A percentile compares a stretch with the other conserved stretches of the same genome.
These are phyloP conservation scores for Aureobasidium mangrovei DNA, from an alignment of 2,329 filamentous ascomycete genomes.

Conservation along the genomic window DNA sequence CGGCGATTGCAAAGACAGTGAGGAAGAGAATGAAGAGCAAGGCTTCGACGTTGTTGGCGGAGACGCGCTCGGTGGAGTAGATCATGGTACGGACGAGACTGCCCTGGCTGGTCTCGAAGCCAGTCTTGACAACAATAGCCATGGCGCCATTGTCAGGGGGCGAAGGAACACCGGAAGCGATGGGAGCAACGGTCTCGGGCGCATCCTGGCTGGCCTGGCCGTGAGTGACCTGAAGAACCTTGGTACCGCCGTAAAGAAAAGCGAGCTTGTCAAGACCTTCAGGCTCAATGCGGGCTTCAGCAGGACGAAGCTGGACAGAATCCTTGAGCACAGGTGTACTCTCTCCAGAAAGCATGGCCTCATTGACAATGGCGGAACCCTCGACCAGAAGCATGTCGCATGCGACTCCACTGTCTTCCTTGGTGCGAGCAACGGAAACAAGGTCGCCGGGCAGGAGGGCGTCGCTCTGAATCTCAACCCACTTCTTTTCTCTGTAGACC, in stretches of 20 bases:
- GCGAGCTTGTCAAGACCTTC: constrained; percentile 95
- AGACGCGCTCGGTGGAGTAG: constrained; percentile 96
- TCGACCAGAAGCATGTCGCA: constrained; percentile 96
- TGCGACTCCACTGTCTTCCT: constrained; percentile 92
- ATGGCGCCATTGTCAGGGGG: constrained; percentile 90
- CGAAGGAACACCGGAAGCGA: constrained; percentile 67
- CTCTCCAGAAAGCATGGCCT: constrained; percentile 97
- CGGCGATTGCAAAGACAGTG: constrained; percentile 88
- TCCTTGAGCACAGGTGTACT: constrained; percentile 96
- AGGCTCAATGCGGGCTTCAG: constrained; percentile 69
- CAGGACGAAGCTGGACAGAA: constrained; percentile 81
- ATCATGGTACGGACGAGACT: constrained; percentile 99
- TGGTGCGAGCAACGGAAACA: constrained; percentile 84
- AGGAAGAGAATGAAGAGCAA: constrained; percentile 97
- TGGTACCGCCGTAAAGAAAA: constrained; percentile 94
- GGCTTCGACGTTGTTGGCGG: constrained; percentile 94
- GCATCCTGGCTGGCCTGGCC: constrained; percentile 66
- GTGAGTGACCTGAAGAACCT: constrained; percentile 91
- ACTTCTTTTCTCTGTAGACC: constrained; percentile 79
- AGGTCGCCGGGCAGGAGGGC: constrained; percentile 87
- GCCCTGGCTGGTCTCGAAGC: constrained; percentile 96
- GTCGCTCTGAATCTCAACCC: constrained; percentile 83
- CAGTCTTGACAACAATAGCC: constrained; percentile 92
- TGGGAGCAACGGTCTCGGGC: constrained; percentile 48
- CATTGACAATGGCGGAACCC: constrained; percentile 94